Conservation (phyloP, 108 stramenopile species). For the Mediolabrus comicus region DNA sequence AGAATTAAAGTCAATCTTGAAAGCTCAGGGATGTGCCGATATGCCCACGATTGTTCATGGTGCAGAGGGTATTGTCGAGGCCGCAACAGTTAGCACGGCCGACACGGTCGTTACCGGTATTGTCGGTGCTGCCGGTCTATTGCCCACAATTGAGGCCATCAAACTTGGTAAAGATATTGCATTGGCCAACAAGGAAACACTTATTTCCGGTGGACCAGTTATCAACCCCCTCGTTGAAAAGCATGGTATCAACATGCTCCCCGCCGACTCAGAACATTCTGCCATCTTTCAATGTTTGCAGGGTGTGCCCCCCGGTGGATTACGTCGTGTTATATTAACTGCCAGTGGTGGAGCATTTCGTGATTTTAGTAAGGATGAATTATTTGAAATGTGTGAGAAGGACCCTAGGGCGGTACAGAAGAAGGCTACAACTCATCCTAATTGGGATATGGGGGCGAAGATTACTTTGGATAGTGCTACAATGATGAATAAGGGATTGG, state of each 20-base stretch:
- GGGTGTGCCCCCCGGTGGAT: conserved; percentile 89
- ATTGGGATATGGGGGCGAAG: conserved; percentile 94
- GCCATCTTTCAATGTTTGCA: conserved; percentile 98
- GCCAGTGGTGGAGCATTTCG: conserved; percentile 96
- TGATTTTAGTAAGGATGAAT: conserved; percentile 91
- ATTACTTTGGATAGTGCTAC: conserved; percentile 97
- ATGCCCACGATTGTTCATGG: conserved; percentile 83
- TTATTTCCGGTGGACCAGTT: conserved; percentile 95
- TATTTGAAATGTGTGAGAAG: conserved; percentile 79
- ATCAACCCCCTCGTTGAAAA: conserved; percentile 93
- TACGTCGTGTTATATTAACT: conserved; percentile 91
- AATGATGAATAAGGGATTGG: conserved; percentile 99
- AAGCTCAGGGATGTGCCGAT: conserved; percentile 45
- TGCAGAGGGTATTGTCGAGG: conserved; percentile 81
- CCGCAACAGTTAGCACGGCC: conserved; percentile 72
- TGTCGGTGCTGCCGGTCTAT: conserved; percentile 93
- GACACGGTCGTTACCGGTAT: conserved; percentile 95
- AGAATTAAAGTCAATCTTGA: conserved; percentile 51
- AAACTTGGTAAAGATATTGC: conserved; percentile 94
- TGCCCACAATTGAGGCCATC: conserved; percentile 95
- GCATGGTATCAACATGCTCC: conserved; percentile 95
- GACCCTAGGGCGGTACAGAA: conserved; percentile 82
- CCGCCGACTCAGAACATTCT: conserved; percentile 93
- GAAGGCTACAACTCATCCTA: conserved; percentile 97
- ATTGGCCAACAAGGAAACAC: conserved; percentile 96